Evolutionary conservation across 2,329 filamentous ascomycete species (phyloP).

Genomic region (Fusarium illudens): DNA sequence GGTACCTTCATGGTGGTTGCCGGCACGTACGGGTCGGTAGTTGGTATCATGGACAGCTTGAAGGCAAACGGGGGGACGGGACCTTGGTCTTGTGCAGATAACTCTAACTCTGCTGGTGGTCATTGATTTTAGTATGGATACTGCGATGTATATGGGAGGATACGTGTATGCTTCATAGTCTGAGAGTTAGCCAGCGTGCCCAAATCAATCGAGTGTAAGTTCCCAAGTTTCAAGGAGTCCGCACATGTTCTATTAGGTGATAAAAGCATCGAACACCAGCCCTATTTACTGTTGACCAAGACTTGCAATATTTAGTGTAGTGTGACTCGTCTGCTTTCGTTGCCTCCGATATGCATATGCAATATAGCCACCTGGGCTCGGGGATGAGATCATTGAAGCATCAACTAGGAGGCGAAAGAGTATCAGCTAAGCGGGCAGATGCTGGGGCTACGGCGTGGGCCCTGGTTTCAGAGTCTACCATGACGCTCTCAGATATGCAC

Average conservation of each 20-base stretch:
- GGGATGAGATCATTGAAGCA: not conserved
- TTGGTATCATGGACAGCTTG: not conserved
- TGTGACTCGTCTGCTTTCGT: not conserved
- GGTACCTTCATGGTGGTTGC: not conserved
- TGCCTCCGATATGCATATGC: not conserved
- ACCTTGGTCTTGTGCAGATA: not conserved
- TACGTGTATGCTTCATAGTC: not conserved
- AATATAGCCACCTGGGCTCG: not conserved
- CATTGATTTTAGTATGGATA: not conserved
- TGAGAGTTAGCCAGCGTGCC: not conserved
- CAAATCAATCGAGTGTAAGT: not conserved
- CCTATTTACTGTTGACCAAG: too few relatives aligned
- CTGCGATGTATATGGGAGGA: not conserved
- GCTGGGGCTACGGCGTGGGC: not conserved
- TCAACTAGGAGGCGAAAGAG: not conserved
- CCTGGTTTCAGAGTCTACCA: not conserved
- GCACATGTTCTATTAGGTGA: not conserved
- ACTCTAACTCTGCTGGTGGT: not conserved
- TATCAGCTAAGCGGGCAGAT: not conserved
- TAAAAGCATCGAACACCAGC: not conserved
- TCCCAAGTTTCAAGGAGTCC: not conserved
- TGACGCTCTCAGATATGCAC: not conserved
- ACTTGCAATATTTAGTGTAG: not conserved
- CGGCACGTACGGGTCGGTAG: not conserved
- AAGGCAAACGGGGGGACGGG: not conserved